Evolutionary conservation across 805 yeast genomes (phyloP).

Genomic region (Ogataea methylovora): DNA sequence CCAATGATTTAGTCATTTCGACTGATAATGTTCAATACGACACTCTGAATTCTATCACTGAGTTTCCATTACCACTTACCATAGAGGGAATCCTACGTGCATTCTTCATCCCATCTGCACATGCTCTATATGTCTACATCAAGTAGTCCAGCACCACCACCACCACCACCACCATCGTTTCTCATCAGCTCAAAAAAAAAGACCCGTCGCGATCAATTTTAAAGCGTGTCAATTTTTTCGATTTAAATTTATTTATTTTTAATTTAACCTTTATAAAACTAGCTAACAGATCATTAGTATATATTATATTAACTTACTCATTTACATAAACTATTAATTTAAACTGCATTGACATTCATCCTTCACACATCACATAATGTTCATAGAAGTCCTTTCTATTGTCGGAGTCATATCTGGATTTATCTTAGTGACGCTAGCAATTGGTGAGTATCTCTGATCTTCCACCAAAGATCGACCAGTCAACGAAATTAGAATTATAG

Average conservation of each 20-base stretch:
- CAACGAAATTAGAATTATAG: not conserved
- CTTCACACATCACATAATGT: conserved; percentile 44
- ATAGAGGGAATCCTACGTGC: conserved; percentile 5
- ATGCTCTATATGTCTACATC: conserved; percentile 4
- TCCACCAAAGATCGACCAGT: not conserved
- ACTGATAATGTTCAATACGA: conserved; percentile 18
- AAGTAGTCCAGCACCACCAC: conserved; percentile 2
- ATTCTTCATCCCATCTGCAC: conserved; percentile 2
- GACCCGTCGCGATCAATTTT: no score
- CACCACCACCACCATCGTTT: no score
- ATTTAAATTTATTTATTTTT: no score
- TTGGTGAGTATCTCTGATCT: conserved; percentile 19
- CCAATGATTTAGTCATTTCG: conserved; percentile 25
- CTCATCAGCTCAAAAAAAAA: no score
- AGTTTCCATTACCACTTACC: conserved; percentile 26
- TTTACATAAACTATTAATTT: no score
- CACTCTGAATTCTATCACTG: conserved; percentile 17
- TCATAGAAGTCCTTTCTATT: conserved; percentile 50
- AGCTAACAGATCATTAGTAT: no score
- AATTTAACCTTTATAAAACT: no score
- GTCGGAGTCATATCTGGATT: conserved; percentile 58
- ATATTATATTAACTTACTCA: no score
- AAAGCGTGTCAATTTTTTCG: no score
- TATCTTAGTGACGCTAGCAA: conserved; percentile 45
- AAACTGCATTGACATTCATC: no score